Evolutionary conservation across 2,329 filamentous ascomycete species (phyloP), one percentile per base, ranked within the genome.

Genomic region (Trematosphaeria pertusa): DNA sequence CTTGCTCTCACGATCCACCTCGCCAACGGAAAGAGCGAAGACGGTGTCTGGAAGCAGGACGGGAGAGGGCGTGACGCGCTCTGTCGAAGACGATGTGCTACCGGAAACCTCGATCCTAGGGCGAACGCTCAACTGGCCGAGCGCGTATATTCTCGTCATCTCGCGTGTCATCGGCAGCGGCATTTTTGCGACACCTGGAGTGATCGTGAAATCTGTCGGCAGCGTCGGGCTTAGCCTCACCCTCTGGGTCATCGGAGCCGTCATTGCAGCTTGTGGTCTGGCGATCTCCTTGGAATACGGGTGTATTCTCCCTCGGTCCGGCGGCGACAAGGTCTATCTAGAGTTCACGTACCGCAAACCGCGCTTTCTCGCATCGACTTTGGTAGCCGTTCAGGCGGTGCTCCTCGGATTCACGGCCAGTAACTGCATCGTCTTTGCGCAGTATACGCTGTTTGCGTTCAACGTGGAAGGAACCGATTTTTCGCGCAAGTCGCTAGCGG

Each of bases 131-230:
- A 80, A 73, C 46, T 87, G 85, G 83, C 75, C 76, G 19, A 85
- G 81, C 56, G 82, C 83, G 1, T 87, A 85, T 63, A 84, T 88
- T 43, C 75, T 88, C 15, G 83, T 87, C 6, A 84, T 88, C 19
- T 87, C 84, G 1, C 79, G 86, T 10, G 84, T 89, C 5, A 84
- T 89, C 21, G 86, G 86, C 10, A 86, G 80, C 58, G 87, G 86
- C 19, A 88, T 90, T 53, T 90, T 89, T 59, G 86, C 87, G 0
- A 88, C 86, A 0, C 87, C 85, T 0, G 86, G 84, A 0, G 79
- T 85, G 4, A 87, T 91, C 38, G 76, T 88, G 3, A 79, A 82
- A 28, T 80, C 83, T 0, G 83, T 85, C 2, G 87, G 87, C 1
- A 89, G 86, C 44, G 77, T 86, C 0, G 86, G 86, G 0, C 70